Evolutionary conservation across 768 basidiomycete species (phyloP).

Genomic region (Tulasnella sp.): DNA sequence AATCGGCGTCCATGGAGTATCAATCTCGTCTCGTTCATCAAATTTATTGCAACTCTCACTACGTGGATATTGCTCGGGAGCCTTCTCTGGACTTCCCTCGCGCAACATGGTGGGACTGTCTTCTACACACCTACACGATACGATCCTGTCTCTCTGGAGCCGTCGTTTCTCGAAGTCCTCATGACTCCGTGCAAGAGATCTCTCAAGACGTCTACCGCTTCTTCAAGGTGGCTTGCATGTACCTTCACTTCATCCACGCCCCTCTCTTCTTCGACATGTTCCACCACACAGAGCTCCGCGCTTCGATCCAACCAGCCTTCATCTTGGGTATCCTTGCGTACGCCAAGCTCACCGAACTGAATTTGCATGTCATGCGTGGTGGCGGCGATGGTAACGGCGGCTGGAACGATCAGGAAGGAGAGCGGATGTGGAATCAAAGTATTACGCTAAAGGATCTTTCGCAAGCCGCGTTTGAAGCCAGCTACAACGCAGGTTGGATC

Average conservation of each 20-base stretch:
- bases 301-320: slow-evolving; percentile 7
- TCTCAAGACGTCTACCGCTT: not conserved
- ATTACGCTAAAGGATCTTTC: slow-evolving; percentile 4
- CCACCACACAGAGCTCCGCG: not conserved
- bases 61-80: not conserved
- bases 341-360: not conserved
- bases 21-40: too few relatives aligned
- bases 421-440: not conserved
- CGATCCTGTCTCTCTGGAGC: not conserved
- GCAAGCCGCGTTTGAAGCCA: not conserved
- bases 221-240: slow-evolving; percentile 3
- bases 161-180: too few relatives aligned
- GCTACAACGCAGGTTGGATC: slow-evolving; percentile 9
- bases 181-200: not conserved
- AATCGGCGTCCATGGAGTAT: too few relatives aligned
- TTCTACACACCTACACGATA: slow-evolving; percentile 2
- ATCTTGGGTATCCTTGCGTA: slow-evolving; percentile 3
- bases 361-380: too few relatives aligned
- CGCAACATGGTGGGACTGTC: slow-evolving; percentile 17
- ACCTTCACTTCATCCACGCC: slow-evolving; percentile 5
- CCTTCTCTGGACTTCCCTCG: slow-evolving; percentile 11
- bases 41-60: too few relatives aligned
- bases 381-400: not conserved
- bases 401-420: slow-evolving; percentile 13
- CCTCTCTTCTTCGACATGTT: slow-evolving; percentile 12